These are phyloP conservation scores for Candida sanyiensis DNA, from an alignment of 805 yeast genomes.

Conservation along the genomic window DNA sequence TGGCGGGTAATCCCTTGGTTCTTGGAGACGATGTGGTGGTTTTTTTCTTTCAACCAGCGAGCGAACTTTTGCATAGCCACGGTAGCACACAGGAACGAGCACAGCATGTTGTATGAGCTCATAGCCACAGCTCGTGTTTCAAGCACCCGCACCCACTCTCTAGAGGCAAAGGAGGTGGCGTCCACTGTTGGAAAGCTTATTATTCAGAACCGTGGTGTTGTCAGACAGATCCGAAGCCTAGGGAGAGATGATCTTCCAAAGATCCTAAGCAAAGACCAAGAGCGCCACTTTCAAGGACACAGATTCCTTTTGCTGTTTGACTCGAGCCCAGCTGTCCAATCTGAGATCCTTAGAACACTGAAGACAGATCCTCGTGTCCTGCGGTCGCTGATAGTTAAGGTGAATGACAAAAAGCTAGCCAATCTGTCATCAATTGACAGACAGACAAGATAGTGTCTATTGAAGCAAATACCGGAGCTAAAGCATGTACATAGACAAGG, in stretches of 20 bases:
- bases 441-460: conserved; percentile 1
- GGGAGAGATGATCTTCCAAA: conserved; percentile 78
- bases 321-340: conserved; percentile 78
- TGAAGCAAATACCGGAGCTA: conserved; percentile 2
- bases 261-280: conserved; percentile 78
- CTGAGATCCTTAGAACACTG: conserved; percentile 73
- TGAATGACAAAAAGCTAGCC: conserved; percentile 46
- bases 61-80: too few species aligned
- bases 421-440: conserved; percentile 54
- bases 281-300: conserved; percentile 84
- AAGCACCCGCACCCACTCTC: conserved; percentile 44
- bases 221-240: conserved; percentile 72
- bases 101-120: conserved; percentile 82
- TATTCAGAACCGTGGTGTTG: conserved; percentile 88
- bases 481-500: not conserved
- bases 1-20: too few species aligned
- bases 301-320: conserved; percentile 86
- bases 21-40: too few species aligned
- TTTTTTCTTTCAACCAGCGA: too few species aligned
- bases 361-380: conserved; percentile 88
- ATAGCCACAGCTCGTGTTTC: conserved; percentile 83
- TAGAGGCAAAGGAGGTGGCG: conserved; percentile 60
- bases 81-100: too few species aligned
- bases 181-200: conserved; percentile 77
- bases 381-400: conserved; percentile 67